Percentiles rank a stretch among this genome's conserved stretches.
Conservation (phyloP, 148 eudicot genomes). For the Rheum nobile region DNA sequence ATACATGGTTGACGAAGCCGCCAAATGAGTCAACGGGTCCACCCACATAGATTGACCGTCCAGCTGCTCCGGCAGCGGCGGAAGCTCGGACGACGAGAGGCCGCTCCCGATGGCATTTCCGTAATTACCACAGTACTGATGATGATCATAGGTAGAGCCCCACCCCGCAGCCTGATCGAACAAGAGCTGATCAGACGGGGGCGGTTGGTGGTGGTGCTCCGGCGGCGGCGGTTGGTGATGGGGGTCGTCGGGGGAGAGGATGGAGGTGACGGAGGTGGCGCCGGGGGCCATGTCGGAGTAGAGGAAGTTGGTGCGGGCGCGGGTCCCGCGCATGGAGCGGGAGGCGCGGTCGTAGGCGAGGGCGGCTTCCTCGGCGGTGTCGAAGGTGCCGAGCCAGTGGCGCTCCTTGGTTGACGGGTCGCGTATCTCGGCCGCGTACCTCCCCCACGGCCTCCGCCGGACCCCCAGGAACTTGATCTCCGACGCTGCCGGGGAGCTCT, state of each 20-base stretch:
- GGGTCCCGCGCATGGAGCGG: slow-evolving; percentile 43
- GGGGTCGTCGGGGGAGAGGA: slow-evolving; percentile 25
- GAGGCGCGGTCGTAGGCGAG: slow-evolving; percentile 44
- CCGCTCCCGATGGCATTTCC: background rate
- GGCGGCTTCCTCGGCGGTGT: slow-evolving; percentile 51
- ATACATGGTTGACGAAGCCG: background rate
- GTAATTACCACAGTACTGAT: background rate
- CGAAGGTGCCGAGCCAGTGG: slow-evolving; percentile 54
- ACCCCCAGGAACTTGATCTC: slow-evolving; percentile 39
- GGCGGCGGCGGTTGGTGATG: background rate
- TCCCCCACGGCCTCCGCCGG: slow-evolving; percentile 45
- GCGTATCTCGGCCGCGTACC: slow-evolving; percentile 51
- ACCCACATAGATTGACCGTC: background rate
- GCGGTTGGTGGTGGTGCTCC: background rate
- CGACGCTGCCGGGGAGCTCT: slow-evolving; percentile 5
- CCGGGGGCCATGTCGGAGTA: slow-evolving; percentile 37
- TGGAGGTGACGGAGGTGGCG: slow-evolving; percentile 30
- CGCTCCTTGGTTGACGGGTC: slow-evolving; percentile 51
- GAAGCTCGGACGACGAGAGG: background rate
- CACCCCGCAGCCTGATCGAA: background rate
- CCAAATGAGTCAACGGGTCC: background rate
- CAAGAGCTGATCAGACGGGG: slow-evolving; percentile 7
- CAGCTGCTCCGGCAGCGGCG: slow-evolving; percentile 7
- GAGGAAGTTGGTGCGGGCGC: slow-evolving; percentile 44
- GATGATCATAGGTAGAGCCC: background rate